Evolutionary conservation across 2,329 filamentous ascomycete species (phyloP).

Genomic region (Lasiodiplodia theobromae): DNA sequence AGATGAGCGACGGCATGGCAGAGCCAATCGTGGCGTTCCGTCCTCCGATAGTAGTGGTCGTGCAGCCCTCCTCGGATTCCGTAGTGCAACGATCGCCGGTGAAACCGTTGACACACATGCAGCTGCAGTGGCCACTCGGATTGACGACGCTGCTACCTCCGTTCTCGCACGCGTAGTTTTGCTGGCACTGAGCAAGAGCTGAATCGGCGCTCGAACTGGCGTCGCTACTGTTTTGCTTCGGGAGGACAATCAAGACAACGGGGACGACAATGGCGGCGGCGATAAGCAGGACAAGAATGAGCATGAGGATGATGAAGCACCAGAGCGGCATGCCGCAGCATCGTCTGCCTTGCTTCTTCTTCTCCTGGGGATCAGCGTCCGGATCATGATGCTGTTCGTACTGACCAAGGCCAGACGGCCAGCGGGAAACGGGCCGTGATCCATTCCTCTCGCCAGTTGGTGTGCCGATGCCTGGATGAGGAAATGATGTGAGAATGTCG

Average conservation of each 20-base stretch:
- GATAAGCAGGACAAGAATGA: constrained; percentile 75
- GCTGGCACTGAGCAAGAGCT: constrained; percentile 59
- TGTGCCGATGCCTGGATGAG: constrained; percentile 63
- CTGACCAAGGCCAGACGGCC: constrained; percentile 18
- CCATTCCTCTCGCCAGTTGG: constrained; percentile 38
- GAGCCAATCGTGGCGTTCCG: constrained; percentile 76
- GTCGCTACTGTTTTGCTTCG: constrained; percentile 51
- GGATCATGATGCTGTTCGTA: constrained; percentile 23
- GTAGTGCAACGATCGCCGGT: constrained; percentile 68
- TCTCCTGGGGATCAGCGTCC: constrained; percentile 33
- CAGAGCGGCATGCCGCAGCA: constrained; percentile 88
- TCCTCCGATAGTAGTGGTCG: constrained; percentile 55
- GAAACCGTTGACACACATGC: constrained; percentile 89
- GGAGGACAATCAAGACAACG: constrained; percentile 65
- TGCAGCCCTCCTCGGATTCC: constrained; percentile 61
- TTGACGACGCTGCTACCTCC: constrained; percentile 78
- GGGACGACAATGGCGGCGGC: constrained; percentile 85
- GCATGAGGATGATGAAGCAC: constrained; percentile 71
- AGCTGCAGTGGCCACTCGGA: constrained; percentile 72
- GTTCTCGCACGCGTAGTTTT: constrained; percentile 73
- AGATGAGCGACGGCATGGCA: constrained; percentile 77
- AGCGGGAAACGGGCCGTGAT: constrained; percentile 12
- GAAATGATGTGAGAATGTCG: constrained; percentile 71
- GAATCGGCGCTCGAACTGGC: constrained; percentile 23
- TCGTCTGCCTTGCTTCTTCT: constrained; percentile 59